Base-by-base conservation (phyloP, 2,329 filamentous ascomycete genomes). In the Aspergillus persii region DNA sequence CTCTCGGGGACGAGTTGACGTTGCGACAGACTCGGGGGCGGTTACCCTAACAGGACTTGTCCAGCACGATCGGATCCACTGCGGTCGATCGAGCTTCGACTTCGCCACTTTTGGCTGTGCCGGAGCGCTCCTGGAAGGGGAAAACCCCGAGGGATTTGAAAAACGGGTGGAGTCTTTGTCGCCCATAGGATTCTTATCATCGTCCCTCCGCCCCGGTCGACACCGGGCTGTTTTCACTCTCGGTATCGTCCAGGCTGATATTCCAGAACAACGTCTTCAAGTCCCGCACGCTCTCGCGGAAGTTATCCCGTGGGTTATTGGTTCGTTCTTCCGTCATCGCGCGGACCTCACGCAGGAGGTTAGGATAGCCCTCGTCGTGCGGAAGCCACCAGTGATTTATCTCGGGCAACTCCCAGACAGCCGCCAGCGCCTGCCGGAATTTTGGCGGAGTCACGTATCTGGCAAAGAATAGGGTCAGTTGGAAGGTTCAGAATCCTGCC, bases 321-420 rank as follows among this genome's bases (percentile, higher is more conserved):
- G 84, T 90, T 51, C 91, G 85, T 64, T 95, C 91, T 66, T 91
- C 87, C 30, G 92, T 91, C 75, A 96, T 93, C 47, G 86, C 84
- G 23, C 93, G 89, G 61, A 96, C 87, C 56, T 85, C 89, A 54
- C 87, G 88, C 56, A 97, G 82, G 47, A 96, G 85, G 0, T 85
- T 84, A 9, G 85, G 88, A 68, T 90, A 90, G 1, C 85, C 86
- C 77, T 94, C 89, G 62, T 91, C 86, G 72, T 95, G 84, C 2
- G 92, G 91, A 2, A 97, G 83, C 95, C 95, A 99, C 91, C 92
- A 97, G 58, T 88, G 83, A 49, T 85, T 85, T 55, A 92, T 86
- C 23, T 88, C 86, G 12, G 86, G 83, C 48, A 91, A 84, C 60
- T 84, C 81, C 82, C 95, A 96, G 27, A 91, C 74, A 50, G 89